Percentiles rank a stretch among this genome's conserved stretches.
Conservation (phyloP, 1,139 yeast genomes). For the Yamadazyma dushanensis region DNA sequence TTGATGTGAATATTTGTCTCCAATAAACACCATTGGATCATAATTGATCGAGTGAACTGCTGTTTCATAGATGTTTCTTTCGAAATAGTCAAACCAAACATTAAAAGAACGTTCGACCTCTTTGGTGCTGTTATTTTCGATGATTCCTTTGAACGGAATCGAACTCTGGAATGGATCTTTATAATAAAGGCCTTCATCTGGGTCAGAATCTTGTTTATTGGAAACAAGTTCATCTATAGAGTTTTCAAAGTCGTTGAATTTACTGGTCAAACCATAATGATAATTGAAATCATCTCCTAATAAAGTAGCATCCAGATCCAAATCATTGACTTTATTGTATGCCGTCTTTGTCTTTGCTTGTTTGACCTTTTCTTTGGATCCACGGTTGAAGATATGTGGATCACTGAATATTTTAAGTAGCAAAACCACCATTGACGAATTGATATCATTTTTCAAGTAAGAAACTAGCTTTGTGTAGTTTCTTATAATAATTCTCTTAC, state of each 20-base stretch:
- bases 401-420: conserved; percentile 43
- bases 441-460: conserved; percentile 36
- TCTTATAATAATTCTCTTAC: conserved; percentile 36
- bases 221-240: conserved; percentile 26
- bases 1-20: conserved; percentile 26
- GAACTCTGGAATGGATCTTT: conserved; percentile 17
- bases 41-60: conserved; percentile 30
- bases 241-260: conserved; percentile 21
- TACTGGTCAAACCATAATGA: conserved; percentile 43
- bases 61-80: conserved; percentile 23
- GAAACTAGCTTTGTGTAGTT: conserved; percentile 32
- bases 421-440: conserved; percentile 42
- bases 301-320: conserved; percentile 21
- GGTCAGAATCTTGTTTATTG: conserved; percentile 14
- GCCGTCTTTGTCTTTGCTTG: conserved; percentile 20
- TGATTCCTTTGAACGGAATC: conserved; percentile 5
- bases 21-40: conserved; percentile 35
- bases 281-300: conserved; percentile 37
- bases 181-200: conserved; percentile 12
- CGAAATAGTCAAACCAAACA: conserved; percentile 38
- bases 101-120: conserved; percentile 4
- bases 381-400: conserved; percentile 34
- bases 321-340: conserved; percentile 23
- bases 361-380: conserved; percentile 25
- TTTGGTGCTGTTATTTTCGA: conserved; percentile 9